Conservation (phyloP, 208 protist species). For the Leishmania tarentolae region DNA sequence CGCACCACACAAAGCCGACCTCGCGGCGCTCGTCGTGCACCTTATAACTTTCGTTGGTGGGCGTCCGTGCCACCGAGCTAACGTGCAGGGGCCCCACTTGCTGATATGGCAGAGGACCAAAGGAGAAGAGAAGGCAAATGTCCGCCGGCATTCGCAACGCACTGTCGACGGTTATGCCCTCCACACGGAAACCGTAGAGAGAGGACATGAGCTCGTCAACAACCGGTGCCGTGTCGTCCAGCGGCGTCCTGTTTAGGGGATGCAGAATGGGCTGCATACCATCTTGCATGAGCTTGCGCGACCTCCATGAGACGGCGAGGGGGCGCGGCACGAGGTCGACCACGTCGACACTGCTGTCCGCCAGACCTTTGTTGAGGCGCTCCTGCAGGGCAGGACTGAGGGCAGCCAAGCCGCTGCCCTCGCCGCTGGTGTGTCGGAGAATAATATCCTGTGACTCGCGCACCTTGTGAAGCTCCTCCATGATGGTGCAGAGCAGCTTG, state of each 20-base stretch:
- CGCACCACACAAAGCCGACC: constrained; percentile 83
- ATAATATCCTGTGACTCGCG: constrained; percentile 73
- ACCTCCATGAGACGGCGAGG: constrained; percentile 72
- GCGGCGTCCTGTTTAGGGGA: constrained; percentile 53
- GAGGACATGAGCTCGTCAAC: constrained; percentile 42
- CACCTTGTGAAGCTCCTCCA: constrained; percentile 85
- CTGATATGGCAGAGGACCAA: constrained; percentile 80
- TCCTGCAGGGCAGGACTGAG: constrained; percentile 50
- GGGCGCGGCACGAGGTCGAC: constrained; percentile 73
- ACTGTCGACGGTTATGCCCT: constrained; percentile 82
- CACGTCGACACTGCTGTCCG: constrained; percentile 55
- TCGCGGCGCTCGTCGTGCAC: constrained; percentile 44
- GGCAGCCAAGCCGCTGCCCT: constrained; percentile 11
- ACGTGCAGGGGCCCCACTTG: constrained; percentile 69
- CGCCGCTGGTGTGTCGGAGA: constrained; percentile 28
- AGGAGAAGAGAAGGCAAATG: constrained; percentile 86
- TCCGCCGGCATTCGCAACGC: constrained; percentile 61
- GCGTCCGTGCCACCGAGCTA: constrained; percentile 52
- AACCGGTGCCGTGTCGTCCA: constrained; percentile 56
- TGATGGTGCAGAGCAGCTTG: constrained; percentile 80
- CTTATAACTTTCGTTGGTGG: constrained; percentile 58
- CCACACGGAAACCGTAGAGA: constrained; percentile 83
- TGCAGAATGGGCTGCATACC: constrained; percentile 78
- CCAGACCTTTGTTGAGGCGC: constrained; percentile 47
- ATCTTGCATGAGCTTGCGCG: constrained; percentile 59